Base-by-base conservation (phyloP, 2,329 filamentous ascomycete genomes). In the Nannizziopsis arthrosporioides region DNA sequence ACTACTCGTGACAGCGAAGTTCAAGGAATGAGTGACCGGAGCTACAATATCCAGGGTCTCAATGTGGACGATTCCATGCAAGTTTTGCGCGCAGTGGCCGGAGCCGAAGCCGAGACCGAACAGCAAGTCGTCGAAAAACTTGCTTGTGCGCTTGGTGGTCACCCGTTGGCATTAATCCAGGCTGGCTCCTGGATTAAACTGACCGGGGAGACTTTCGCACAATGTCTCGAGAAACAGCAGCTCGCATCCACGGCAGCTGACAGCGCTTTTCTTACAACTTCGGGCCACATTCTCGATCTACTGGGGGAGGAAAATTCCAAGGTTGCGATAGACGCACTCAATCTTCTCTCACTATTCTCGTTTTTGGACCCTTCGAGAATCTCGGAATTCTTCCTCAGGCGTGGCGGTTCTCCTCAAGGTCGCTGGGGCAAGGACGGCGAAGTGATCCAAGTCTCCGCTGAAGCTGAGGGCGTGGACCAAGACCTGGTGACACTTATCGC, bases 111-210 rank as follows among this genome's bases (percentile, higher is more conserved):
- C 19, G 18, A 34, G 22, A 44, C 47, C 42, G 49, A 53, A 40
- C 22, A 49, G 22, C 35, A 55, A 44, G 41, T 50, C 18, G 51
- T 51, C 27, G 50, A 27, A 19, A 48, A n/a, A 11, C 42, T 48
- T 42, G 45, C 44, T 31, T 31, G 30, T n/a, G 31, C 39, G 42
- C 42, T 55, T 27, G 50, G 54, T 32, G 50, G 35, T 22, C 52
- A 54, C 18, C 50, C 54, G 7, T 40, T 55, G 19, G 52, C 52
- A 6, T 31, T 55, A 12, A 52, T 49, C n/a, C 54, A 55, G 42
- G 54, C 54, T 7, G 54, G 54, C 31, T 52, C 54, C 31, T 53
- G 52, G 27, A 43, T 55, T 22, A 50, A 52, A 22, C 47, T 40
- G 47, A 37, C 50, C 5, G 39, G 47, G 14, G 47, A 50, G 32